Evolutionary conservation across 1,284 basidiomycete genomes (phyloP), one percentile per base, ranked within the genome.

Genomic region (Chalciporus piperatoides): DNA sequence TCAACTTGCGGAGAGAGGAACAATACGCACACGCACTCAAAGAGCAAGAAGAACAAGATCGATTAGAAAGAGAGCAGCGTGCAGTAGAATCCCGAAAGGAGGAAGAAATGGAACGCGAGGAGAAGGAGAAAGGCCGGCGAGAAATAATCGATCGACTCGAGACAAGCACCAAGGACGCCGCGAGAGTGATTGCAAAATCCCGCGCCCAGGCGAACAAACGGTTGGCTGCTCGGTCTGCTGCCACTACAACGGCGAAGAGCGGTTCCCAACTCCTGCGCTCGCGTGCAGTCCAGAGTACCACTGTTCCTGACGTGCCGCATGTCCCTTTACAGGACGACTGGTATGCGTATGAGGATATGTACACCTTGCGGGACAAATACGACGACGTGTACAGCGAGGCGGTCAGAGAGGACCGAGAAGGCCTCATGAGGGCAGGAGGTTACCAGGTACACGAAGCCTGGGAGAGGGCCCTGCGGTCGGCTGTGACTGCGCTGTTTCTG

Each of bases 381-480:
- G 73, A 82, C 48, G 89, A 90, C 59, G 76, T 85, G 27, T 71
- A 78, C 56, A 89, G 86, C 56, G 87, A 87, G 51, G 84, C 82
- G 3, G 82, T 90, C 6, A 75, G 85, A 58, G 80, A 80, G 59
- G 90, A 93, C 59, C 71, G 78, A 47, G 86, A 91, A 56, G 86
- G 87, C 4, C 84, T 88, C 59, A 88, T 91, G 79, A 74, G 86
- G 38, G 91, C 82, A 8, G 94, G 92, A 14, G 93, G 92, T 2
- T 97, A 90, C 64, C 77, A 77, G 57, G 73, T 92, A 9, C 79
- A 85, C 51, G 83, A 92, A 64, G 90, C 90, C 44, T 96, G 93
- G 93, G 86, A 89, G 59, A 78, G 92, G 58, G 91, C 91, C 19
- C 66, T 96, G 41, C 73, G 86, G 44, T 80, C 70, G 57, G 88